Base-by-base conservation (phyloP, 768 basidiomycete genomes). In the Lactarius deliciosus region DNA sequence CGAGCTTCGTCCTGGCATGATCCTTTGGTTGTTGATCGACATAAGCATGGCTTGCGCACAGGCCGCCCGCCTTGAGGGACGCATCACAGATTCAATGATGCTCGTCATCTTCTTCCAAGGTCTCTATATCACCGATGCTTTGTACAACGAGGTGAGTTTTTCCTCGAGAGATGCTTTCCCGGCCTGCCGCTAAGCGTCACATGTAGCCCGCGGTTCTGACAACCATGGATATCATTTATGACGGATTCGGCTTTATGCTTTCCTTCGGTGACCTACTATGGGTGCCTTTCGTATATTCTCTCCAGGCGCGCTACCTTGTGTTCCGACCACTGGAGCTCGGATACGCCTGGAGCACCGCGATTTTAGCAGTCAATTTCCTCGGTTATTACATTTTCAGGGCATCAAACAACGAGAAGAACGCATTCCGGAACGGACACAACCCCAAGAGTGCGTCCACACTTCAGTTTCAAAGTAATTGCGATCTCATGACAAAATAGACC, bases 171-270 rank as follows among this genome's bases (percentile, higher is more conserved):
- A 5, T 3, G 1, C 11, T 13, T n/a, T 25, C 6, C 4, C 47
- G 3, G 3, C n/a, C 8, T n/a, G n/a, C 58, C 18, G 15, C 41
- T 65, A n/a, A 53, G 50, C 40, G 11, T 10, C 15, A 59, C 10
- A 2, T n/a, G 8, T 70, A 97, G 93, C 84, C 91, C 2, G 90
- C 92, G 11, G 83, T 99, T 70, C 82, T 98, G 64, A 96, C 93
- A 1, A 94, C 91, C 4, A 99, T 99, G 92, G 97, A 99, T 74
- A 96, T 99, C 74, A 96, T 90, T 3, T 92, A 91, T 13, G 97
- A 99, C 72, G 97, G 97, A 13, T 98, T 98, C 73, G 97, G 97
- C 8, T 98, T 95, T 83, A 99, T 99, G 97, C 89, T 99, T 34
- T 79, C 94, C 5, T 84, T 96, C 57, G 96, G 97, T 50, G 94